Percentiles rank a stretch among this genome's conserved stretches.
phyloP scores from a whole-genome alignment of 352 stramenopile genomes.

The Globisporangium ultimum region DNA sequence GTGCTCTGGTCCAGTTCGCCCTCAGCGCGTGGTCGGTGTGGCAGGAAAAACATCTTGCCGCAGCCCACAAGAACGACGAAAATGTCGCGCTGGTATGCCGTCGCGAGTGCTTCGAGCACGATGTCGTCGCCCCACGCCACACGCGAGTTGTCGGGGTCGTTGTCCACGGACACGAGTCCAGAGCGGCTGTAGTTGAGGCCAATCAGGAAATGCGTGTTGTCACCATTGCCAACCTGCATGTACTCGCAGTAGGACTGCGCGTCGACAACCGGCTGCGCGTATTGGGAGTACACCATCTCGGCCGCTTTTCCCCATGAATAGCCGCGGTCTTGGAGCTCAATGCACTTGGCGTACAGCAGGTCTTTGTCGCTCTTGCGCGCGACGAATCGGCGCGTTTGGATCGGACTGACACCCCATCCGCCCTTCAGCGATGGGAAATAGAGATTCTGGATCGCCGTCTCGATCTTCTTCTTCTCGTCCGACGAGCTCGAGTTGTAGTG shows the following conservation, averaged over 20 bases:
- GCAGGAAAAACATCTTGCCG: constrained; percentile 88
- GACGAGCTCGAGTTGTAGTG: constrained; percentile 59
- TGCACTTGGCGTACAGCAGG: constrained; percentile 71
- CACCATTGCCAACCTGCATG: constrained; percentile 73
- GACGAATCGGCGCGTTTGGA: constrained; percentile 80
- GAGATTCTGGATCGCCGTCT: constrained; percentile 82
- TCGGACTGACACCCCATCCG: constrained; percentile 79
- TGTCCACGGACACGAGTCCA: constrained; percentile 80
- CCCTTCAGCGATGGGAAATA: constrained; percentile 82
- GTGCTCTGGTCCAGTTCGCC: constrained; percentile 33
- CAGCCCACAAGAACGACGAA: constrained; percentile 87
- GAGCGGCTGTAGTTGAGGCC: constrained; percentile 76
- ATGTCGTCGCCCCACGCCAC: constrained; percentile 89
- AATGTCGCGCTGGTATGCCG: constrained; percentile 84
- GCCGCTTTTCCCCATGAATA: constrained; percentile 76
- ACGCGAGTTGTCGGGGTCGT: constrained; percentile 66
- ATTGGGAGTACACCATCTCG: constrained; percentile 75
- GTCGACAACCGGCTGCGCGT: constrained; percentile 65
- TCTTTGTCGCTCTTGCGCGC: constrained; percentile 63
- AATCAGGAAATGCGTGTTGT: constrained; percentile 78
- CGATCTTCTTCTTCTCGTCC: constrained; percentile 72
- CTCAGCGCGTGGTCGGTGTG: constrained; percentile 60
- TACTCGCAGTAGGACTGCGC: constrained; percentile 84
- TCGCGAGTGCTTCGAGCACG: constrained; percentile 79
- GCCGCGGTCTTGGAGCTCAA: constrained; percentile 72